Base-by-base conservation (phyloP, 2,329 filamentous ascomycete species). In the Fusarium torreyae region DNA sequence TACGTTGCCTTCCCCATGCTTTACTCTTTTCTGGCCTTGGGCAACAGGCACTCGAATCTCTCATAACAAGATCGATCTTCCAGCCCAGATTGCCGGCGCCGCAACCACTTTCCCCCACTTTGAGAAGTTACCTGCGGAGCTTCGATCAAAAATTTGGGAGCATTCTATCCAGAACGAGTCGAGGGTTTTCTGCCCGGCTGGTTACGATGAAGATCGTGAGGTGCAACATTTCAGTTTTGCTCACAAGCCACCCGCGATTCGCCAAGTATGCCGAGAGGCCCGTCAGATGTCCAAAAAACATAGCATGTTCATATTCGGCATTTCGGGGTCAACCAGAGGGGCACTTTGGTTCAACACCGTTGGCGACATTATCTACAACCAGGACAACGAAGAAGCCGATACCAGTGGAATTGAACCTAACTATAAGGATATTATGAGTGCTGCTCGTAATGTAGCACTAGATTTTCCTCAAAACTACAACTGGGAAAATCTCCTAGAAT, bases 201-300 rank as follows among this genome's bases (percentile, higher is more conserved):
- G 7, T 15, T 13, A 22, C 6, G 10, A 15, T 10, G 3, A 31
- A 9, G 6, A 18, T 6, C 11, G 8, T 22, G 18, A 10, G 9
- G 4, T 22, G 10, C 34, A 26, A 18, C 34, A 18, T 6, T 5
- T 42, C n/a, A 20, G 6, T 24, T 36, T 53, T 22, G 10, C 14
- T 6, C 59, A 59, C 14, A 39, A 50, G 5, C 58, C 36, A 5
- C 58, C 58, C 7, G 24, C 33, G 6, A 22, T 39, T 36, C 52
- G 58, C 7, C 52, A 51, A 45, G 42, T 31, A 10, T 62, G 52
- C 14, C 45, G 18, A 6, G 58, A 62, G 26, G 24, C 57, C 31
- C 57, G 51, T 9, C n/a, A 45, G 4, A 7, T 56, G 4, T 51
- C 51, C 20, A 5, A 57, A 8, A 39, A 28, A 3, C 15, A 26